Evolutionary conservation across 2,329 filamentous ascomycete species (phyloP).

Genomic region (Boeremia exigua): DNA sequence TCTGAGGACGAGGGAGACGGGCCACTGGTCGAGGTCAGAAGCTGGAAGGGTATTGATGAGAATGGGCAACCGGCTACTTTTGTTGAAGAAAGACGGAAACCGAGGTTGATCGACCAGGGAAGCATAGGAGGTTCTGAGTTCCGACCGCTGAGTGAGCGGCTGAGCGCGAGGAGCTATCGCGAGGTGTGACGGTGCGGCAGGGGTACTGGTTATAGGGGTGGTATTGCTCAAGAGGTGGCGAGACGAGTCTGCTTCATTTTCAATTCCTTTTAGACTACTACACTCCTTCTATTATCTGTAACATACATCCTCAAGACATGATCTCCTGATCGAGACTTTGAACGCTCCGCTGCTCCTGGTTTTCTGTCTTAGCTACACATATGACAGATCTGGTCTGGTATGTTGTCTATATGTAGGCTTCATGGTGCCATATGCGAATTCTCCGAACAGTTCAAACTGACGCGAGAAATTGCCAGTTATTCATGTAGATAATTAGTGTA

Average conservation of each 20-base stretch:
- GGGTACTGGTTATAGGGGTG: not conserved
- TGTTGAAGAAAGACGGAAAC: conserved; percentile 31
- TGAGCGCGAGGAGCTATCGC: conserved; percentile 9
- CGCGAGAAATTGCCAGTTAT: no score
- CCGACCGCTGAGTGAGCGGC: conserved; percentile 9
- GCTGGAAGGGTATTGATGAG: conserved; percentile 39
- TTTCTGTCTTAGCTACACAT: no score
- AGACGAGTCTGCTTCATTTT: not conserved
- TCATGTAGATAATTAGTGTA: no score
- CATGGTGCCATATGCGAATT: no score
- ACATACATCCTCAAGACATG: not conserved
- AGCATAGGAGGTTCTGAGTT: conserved; percentile 10
- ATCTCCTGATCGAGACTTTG: no score
- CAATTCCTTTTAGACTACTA: not conserved
- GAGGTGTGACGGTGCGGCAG: conserved; percentile 1
- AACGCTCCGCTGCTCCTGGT: no score
- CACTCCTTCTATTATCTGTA: not conserved
- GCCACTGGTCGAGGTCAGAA: conserved; percentile 26
- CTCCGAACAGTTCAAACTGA: no score
- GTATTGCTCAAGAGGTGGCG: not conserved
- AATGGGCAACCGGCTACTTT: conserved; percentile 35
- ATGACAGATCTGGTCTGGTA: no score
- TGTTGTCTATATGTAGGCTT: no score
- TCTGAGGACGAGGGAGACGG: conserved; percentile 31
- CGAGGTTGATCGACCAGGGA: conserved; percentile 9